A percentile compares a stretch with the other conserved stretches of the same genome.
phyloP scores from a whole-genome alignment of 805 yeast species.

The Wickerhamiella cacticola region DNA sequence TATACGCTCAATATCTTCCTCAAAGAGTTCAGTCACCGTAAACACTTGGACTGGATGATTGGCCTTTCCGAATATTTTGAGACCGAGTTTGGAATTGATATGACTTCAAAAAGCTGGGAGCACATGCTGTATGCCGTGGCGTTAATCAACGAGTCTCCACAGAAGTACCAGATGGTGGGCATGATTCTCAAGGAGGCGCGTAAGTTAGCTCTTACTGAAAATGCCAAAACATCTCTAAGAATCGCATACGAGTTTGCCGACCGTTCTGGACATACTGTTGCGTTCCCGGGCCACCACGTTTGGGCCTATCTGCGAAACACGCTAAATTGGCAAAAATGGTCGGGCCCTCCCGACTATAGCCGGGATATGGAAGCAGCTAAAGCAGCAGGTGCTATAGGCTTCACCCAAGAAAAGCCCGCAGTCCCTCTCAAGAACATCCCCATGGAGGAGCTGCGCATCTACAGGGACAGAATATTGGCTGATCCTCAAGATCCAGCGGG shows the following conservation, averaged over 20 bases:
- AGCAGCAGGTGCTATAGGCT: conserved; percentile 7
- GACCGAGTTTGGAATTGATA: neutral
- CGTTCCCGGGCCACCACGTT: conserved; percentile 6
- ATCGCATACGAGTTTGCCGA: neutral
- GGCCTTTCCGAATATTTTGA: conserved; percentile 7
- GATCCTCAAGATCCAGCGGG: no score
- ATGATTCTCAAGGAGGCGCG: conserved; percentile 1
- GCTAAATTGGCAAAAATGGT: neutral
- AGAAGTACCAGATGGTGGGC: conserved; percentile 1
- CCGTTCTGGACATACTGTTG: neutral
- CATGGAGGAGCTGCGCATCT: conserved; percentile 1
- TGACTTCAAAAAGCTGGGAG: conserved; percentile 1
- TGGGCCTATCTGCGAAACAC: neutral
- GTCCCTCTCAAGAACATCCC: neutral
- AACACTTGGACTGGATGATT: conserved; percentile 10
- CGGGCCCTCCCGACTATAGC: conserved; percentile 8
- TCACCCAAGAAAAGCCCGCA: neutral
- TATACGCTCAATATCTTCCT: conserved; percentile 7
- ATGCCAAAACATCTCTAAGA: neutral
- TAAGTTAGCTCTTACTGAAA: conserved; percentile 6
- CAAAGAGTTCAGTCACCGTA: conserved; percentile 2
- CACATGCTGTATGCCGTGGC: conserved; percentile 4
- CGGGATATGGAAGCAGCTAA: neutral
- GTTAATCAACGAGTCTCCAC: neutral
- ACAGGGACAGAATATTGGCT: neutral